phyloP scores from a whole-genome alignment of 78 protist genomes.

The Isochrysis galbana region DNA sequence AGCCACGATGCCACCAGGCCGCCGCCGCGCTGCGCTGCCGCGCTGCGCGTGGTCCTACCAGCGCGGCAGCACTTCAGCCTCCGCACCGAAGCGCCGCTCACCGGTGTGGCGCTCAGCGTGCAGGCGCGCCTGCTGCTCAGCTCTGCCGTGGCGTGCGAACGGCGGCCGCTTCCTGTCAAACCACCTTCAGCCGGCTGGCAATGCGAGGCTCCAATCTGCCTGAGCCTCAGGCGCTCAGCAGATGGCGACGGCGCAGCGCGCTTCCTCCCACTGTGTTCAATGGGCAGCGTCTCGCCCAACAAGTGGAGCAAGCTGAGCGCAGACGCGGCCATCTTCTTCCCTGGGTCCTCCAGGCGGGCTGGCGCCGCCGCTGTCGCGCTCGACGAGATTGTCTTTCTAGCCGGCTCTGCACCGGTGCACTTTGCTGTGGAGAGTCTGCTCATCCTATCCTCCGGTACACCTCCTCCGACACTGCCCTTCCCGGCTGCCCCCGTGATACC shows the following conservation, averaged over 20 bases:
- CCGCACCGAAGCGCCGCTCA: neutral
- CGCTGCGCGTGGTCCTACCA: neutral
- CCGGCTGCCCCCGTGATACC: neutral
- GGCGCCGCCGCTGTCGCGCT: neutral
- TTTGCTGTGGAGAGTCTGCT: neutral
- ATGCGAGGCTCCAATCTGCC: neutral
- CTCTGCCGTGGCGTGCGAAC: neutral
- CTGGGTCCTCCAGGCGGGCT: neutral
- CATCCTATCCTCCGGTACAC: neutral
- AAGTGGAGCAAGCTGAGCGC: neutral
- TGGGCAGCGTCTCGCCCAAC: neutral
- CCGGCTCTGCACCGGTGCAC: neutral
- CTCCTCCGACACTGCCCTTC: neutral
- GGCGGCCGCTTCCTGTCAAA: neutral
- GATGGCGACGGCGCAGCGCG: neutral
- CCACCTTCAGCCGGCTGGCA: neutral
- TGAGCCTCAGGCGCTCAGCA: neutral
- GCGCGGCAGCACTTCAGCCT: neutral
- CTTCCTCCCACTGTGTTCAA: neutral
- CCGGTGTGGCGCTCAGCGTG: neutral
- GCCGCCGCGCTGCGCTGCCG: neutral
- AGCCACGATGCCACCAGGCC: neutral
- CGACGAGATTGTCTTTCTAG: neutral
- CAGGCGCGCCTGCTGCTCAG: neutral
- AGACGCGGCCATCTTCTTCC: neutral